Percentiles rank a stretch among this genome's conserved stretches.
phyloP scores from a whole-genome alignment of 306 rosid species.

The Pyrus betulifolia region DNA sequence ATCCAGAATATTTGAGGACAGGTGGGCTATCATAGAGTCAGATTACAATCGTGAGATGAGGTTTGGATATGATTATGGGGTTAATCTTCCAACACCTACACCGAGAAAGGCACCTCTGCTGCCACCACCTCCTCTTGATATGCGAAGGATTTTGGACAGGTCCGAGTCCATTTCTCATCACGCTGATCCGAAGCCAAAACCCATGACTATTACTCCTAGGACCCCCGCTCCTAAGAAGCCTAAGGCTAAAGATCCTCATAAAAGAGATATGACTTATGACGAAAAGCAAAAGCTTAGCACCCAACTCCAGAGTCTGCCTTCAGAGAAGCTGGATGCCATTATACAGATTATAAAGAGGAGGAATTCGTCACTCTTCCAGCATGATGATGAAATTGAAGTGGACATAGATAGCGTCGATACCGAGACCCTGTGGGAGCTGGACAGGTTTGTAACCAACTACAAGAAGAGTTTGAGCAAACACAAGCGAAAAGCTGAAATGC shows the following conservation, averaged over 20 bases:
- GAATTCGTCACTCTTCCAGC: conserved; percentile 57
- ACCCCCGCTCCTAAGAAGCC: conserved; percentile 95
- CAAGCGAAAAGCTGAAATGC: conserved; percentile 79
- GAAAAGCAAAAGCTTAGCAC: conserved; percentile 88
- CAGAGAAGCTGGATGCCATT: conserved; percentile 76
- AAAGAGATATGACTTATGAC: conserved; percentile 88
- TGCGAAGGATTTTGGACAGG: conserved; percentile 68
- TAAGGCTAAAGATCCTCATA: conserved; percentile 84
- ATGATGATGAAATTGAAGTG: conserved; percentile 93
- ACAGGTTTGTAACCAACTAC: conserved; percentile 84
- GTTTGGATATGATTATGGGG: conserved; percentile 47
- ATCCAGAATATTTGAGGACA: conserved; percentile 63
- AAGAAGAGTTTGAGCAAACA: conserved; percentile 92
- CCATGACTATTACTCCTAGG: conserved; percentile 64
- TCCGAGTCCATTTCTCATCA: conserved; percentile 54
- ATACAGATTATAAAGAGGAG: conserved; percentile 78
- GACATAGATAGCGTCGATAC: conserved; percentile 87
- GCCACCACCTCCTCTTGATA: conserved; percentile 70
- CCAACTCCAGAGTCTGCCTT: conserved; percentile 72
- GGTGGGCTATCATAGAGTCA: conserved; percentile 87
- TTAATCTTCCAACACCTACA: conserved; percentile 45
- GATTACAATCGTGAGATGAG: conserved; percentile 75
- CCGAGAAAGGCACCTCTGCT: conserved; percentile 54
- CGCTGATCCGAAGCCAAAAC: conserved; percentile 33
- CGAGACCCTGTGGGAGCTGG: conserved; percentile 97